Evolutionary conservation across 371 early-diverging fungal species (phyloP).

Genomic region (Rhizopus stolonifer): DNA sequence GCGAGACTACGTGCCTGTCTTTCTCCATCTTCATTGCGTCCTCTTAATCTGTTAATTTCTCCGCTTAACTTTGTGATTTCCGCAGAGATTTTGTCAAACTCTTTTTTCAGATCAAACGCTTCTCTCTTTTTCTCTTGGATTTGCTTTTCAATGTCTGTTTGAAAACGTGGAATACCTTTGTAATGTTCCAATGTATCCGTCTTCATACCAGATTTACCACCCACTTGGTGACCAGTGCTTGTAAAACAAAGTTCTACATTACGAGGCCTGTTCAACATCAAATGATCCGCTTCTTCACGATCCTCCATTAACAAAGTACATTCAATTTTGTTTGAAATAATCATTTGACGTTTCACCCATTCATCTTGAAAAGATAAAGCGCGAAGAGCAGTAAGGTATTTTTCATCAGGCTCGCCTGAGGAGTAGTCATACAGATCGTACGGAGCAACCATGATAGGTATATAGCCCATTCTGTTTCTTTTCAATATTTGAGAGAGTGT

Average conservation of each 20-base stretch:
- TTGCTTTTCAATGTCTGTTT: conserved; percentile 38
- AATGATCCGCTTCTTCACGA: conserved; percentile 69
- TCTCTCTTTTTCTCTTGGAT: conserved; percentile 19
- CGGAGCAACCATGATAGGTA: conserved; percentile 60
- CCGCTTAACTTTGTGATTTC: conserved; percentile 2
- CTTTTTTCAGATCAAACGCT: not conserved
- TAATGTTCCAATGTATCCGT: conserved; percentile 37
- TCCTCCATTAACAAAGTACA: conserved; percentile 71
- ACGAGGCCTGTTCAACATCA: conserved; percentile 68
- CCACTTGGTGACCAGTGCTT: conserved; percentile 63
- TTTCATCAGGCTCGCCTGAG: conserved; percentile 66
- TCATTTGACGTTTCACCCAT: conserved; percentile 76
- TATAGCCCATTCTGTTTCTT: conserved; percentile 42
- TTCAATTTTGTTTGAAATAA: conserved; percentile 76
- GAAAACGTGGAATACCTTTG: conserved; percentile 47
- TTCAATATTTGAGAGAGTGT: conserved; percentile 54
- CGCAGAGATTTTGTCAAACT: not conserved
- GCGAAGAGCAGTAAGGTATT: conserved; percentile 68
- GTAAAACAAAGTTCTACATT: conserved; percentile 77
- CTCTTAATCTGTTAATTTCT: not conserved
- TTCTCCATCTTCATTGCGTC: not conserved
- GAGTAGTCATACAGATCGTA: conserved; percentile 71
- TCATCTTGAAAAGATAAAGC: conserved; percentile 66
- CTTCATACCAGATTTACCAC: conserved; percentile 49
- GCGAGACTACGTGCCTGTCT: not conserved